phyloP scores from a whole-genome alignment of 2,329 filamentous ascomycete genomes.

The Teratosphaeria viscida region DNA sequence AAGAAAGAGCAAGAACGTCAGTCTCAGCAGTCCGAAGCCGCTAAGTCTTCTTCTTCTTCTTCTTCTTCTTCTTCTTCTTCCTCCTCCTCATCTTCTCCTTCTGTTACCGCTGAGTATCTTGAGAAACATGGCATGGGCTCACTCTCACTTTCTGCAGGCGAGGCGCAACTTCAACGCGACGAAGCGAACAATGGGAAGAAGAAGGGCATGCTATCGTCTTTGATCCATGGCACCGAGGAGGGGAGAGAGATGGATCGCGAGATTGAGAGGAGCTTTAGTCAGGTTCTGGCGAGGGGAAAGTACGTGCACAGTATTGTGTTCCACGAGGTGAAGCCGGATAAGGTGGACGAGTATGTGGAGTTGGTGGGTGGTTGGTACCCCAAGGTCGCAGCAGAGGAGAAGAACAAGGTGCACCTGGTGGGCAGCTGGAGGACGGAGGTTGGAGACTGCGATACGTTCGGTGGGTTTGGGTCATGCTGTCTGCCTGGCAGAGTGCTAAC shows the following conservation, averaged over 20 bases:
- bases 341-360: slow-evolving; percentile 86
- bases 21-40: slow-evolving; percentile 44
- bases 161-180: slow-evolving; percentile 51
- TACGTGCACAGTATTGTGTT: slow-evolving; percentile 98
- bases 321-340: slow-evolving; percentile 90
- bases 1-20: slow-evolving; percentile 76
- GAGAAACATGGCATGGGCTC: slow-evolving; percentile 44
- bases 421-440: slow-evolving; percentile 98
- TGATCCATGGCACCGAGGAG: slow-evolving; percentile 96
- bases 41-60: slow-evolving; percentile 33
- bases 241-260: slow-evolving; percentile 88
- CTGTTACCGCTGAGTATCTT: slow-evolving; percentile 18
- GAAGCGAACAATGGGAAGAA: slow-evolving; percentile 49
- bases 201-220: slow-evolving; percentile 57
- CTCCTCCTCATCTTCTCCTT: slow-evolving; percentile 32
- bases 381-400: slow-evolving; percentile 67
- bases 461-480: slow-evolving; percentile 41
- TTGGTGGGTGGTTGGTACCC: slow-evolving; percentile 90
- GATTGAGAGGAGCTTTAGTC: slow-evolving; percentile 91
- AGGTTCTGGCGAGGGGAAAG: slow-evolving; percentile 89
- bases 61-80: no score
- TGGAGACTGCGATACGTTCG: slow-evolving; percentile 91
- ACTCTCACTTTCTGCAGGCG: slow-evolving; percentile 44
- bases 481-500: neutral
- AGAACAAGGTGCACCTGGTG: slow-evolving; percentile 92